These are phyloP conservation scores for Thalassia testudinum DNA, from an alignment of 116 monocot species.

Conservation along the genomic window DNA sequence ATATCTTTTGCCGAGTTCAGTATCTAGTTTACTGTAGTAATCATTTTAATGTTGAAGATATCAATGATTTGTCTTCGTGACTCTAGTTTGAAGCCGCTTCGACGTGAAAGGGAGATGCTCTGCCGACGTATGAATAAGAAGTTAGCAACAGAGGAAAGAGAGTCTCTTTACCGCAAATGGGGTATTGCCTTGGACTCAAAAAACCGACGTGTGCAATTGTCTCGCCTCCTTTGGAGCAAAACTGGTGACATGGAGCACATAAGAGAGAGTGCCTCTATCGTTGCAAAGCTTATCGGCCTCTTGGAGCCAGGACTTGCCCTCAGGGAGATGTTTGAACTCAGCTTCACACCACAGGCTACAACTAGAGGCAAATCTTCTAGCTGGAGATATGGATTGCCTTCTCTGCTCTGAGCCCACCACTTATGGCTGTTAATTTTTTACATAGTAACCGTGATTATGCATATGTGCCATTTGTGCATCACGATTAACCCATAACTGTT, in stretches of 20 bases:
- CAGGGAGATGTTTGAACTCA: constrained; percentile 85
- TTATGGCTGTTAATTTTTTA: not conserved
- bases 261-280: constrained; percentile 60
- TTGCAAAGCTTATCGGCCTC: constrained; percentile 54
- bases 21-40: not conserved
- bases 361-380: constrained; percentile 17
- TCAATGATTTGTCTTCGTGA: not conserved
- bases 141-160: constrained; percentile 37
- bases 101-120: constrained; percentile 70
- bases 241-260: constrained; percentile 45
- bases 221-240: constrained; percentile 40
- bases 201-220: constrained; percentile 52
- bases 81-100: constrained; percentile 33
- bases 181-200: constrained; percentile 64
- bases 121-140: constrained; percentile 40
- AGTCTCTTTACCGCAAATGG: constrained; percentile 58
- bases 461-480: no score
- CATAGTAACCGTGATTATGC: not conserved
- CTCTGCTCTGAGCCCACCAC: not conserved
- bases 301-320: constrained; percentile 33
- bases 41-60: not conserved
- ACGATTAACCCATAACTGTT: no score
- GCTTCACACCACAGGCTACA: constrained; percentile 29
- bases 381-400: constrained; percentile 24
- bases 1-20: not conserved